Percentiles rank a stretch among this genome's conserved stretches.
Conservation (phyloP, 2,329 filamentous ascomycete genomes). For the Ceratocystis destructans region DNA sequence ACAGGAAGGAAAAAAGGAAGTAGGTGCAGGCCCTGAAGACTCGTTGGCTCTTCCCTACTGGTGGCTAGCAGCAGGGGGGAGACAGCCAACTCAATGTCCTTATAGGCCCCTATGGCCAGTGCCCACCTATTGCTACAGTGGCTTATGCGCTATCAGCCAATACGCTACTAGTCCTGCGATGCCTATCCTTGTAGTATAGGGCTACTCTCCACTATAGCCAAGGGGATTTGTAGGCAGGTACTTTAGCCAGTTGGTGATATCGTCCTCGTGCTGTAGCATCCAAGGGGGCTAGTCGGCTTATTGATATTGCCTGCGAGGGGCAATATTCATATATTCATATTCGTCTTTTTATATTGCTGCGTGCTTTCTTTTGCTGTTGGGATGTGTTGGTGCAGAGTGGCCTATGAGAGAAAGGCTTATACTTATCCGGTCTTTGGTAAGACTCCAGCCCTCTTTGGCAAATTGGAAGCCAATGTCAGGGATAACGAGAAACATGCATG, state of each 20-base stretch:
- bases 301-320: not conserved
- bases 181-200: not conserved
- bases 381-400: too few relatives aligned
- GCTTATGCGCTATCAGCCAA: not conserved
- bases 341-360: not conserved
- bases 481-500: constrained; percentile 1
- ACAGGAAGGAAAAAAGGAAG: not conserved
- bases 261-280: not conserved
- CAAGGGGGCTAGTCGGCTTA: not conserved
- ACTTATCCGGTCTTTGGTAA: not conserved
- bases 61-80: not conserved
- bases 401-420: not conserved
- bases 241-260: not conserved
- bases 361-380: not conserved
- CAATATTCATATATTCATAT: not conserved
- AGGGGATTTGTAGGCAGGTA: too few relatives aligned
- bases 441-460: not conserved
- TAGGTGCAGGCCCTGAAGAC: not conserved
- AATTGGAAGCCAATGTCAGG: not conserved
- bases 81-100: not conserved
- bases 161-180: not conserved
- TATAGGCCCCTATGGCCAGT: not conserved
- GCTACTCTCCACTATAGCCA: too few relatives aligned
- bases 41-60: not conserved
- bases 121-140: not conserved